Conservation (phyloP, 208 protist genomes). For the Trypanosoma avium region DNA sequence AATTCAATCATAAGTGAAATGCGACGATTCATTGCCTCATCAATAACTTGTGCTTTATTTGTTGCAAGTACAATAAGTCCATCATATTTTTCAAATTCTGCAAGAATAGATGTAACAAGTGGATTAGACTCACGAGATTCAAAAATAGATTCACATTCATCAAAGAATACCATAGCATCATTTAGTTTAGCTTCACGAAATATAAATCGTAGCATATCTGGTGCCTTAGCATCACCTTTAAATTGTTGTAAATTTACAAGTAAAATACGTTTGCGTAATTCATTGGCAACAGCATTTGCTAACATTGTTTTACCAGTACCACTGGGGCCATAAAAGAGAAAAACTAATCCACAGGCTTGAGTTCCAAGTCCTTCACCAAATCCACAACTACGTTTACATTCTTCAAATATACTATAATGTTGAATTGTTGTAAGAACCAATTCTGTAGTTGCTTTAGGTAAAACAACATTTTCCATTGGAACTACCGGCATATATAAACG, state of each 20-base stretch:
- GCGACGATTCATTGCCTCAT: conserved; percentile 93
- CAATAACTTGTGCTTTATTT: conserved; percentile 86
- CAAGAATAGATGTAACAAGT: conserved; percentile 80
- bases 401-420: conserved; percentile 88
- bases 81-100: conserved; percentile 92
- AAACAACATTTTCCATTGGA: conserved; percentile 79
- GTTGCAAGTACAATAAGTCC: conserved; percentile 91
- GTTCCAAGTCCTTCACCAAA: conserved; percentile 75
- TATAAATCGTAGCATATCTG: conserved; percentile 86
- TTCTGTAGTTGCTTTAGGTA: conserved; percentile 73
- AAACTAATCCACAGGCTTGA: conserved; percentile 67
- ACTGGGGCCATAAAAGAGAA: conserved; percentile 92
- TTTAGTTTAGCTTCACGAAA: conserved; percentile 92
- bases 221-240: conserved; percentile 50
- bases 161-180: conserved; percentile 93
- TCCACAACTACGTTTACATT: conserved; percentile 70
- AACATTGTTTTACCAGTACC: conserved; percentile 95
- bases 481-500: conserved; percentile 79
- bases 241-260: conserved; percentile 87
- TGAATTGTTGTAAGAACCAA: conserved; percentile 83
- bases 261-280: conserved; percentile 85
- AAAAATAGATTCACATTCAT: conserved; percentile 93
- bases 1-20: conserved; percentile 93
- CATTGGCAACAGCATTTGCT: conserved; percentile 89
- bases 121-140: conserved; percentile 80